These are phyloP conservation scores for Pterocarpus macrocarpus DNA, from an alignment of 306 rosid genomes.

Conservation along the genomic window DNA sequence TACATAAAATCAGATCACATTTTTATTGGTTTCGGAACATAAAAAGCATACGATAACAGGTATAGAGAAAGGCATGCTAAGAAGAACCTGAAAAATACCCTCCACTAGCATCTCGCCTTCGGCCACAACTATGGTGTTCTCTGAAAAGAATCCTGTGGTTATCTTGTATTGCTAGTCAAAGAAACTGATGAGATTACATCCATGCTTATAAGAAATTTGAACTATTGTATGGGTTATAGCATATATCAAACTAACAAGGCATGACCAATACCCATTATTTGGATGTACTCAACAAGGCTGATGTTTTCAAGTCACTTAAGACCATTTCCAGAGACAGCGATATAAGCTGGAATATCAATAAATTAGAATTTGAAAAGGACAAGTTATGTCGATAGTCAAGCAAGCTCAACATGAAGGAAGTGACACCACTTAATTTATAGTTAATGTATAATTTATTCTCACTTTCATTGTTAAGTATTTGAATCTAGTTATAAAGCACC, in stretches of 20 bases:
- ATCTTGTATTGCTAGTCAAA: constrained; percentile 87
- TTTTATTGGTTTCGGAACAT: constrained; percentile 9
- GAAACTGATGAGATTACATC: constrained; percentile 51
- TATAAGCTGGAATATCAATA: neutral
- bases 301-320: constrained; percentile 12
- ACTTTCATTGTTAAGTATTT: neutral
- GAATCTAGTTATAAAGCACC: neutral
- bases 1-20: constrained; percentile 11
- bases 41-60: constrained; percentile 14
- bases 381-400: neutral
- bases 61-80: constrained; percentile 30
- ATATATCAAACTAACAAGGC: constrained; percentile 36
- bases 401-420: neutral
- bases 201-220: constrained; percentile 31
- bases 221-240: constrained; percentile 8
- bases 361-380: neutral
- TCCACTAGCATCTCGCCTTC: constrained; percentile 93
- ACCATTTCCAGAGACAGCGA: neutral
- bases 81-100: constrained; percentile 84
- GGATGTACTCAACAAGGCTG: neutral
- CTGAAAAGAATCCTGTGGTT: constrained; percentile 91
- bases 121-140: constrained; percentile 93
- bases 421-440: neutral
- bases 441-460: neutral
- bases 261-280: constrained; percentile 15